Evolutionary conservation across 2,329 filamentous ascomycete species (phyloP).

Genomic region (Hortaea sp.): DNA sequence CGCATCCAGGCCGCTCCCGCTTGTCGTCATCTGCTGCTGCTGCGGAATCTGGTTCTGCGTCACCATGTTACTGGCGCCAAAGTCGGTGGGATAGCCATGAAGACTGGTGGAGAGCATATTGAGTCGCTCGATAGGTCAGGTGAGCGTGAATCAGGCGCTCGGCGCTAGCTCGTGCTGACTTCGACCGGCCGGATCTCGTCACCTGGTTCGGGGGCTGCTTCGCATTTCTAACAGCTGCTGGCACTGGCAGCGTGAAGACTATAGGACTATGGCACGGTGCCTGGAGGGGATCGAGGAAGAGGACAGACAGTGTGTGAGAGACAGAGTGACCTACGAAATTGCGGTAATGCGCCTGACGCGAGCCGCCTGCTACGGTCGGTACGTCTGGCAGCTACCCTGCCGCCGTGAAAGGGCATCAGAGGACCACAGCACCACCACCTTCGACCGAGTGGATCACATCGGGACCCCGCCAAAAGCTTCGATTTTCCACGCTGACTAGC

Average conservation of each 20-base stretch:
- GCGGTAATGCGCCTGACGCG: neutral
- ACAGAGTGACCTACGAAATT: neutral
- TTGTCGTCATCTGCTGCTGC: conserved; percentile 11
- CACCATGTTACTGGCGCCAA: conserved; percentile 18
- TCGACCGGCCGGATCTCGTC: neutral
- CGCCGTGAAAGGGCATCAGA: neutral
- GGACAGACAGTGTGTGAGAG: neutral
- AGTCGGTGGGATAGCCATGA: conserved; percentile 16
- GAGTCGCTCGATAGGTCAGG: neutral
- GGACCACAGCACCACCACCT: neutral
- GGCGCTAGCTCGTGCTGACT: neutral
- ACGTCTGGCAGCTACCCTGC: neutral
- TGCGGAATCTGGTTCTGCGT: conserved; percentile 14
- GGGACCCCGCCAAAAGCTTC: neutral
- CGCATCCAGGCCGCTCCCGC: conserved; percentile 43
- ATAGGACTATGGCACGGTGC: too few relatives aligned
- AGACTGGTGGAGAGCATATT: conserved; percentile 21
- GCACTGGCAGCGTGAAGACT: neutral
- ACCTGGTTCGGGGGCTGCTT: neutral
- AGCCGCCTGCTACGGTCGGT: neutral
- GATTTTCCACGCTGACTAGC: neutral
- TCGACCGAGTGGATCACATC: neutral
- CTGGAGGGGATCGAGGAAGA: neutral
- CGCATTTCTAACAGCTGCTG: neutral
- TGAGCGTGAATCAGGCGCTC: neutral